A percentile compares a stretch with the other conserved stretches of the same genome.
These are phyloP conservation scores for Neurospora sp. DNA, from an alignment of 495 filamentous ascomycete species.

Conservation along the genomic window DNA sequence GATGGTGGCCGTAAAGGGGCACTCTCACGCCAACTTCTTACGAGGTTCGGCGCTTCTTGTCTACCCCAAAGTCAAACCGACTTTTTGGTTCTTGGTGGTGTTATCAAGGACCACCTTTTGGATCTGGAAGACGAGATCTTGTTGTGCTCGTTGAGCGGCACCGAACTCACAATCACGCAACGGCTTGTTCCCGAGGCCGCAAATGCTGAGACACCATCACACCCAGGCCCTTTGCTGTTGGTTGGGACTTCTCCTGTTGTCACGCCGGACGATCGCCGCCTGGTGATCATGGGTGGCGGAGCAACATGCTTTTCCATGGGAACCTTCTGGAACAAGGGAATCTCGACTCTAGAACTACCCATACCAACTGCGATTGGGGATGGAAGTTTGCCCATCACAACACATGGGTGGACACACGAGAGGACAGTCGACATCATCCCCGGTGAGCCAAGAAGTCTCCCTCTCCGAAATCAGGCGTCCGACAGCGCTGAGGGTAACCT, in stretches of 20 bases:
- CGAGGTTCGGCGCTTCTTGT: slow-evolving; percentile 23
- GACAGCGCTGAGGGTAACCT: background rate
- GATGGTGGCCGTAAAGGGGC: background rate
- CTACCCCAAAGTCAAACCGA: slow-evolving; percentile 2
- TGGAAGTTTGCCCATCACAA: background rate
- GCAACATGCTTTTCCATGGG: slow-evolving; percentile 82
- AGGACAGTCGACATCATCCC: slow-evolving; percentile 20
- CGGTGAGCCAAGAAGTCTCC: background rate
- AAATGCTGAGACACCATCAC: background rate
- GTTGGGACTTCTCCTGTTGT: slow-evolving; percentile 47
- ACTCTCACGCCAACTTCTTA: slow-evolving; percentile 5
- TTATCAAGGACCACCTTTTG: slow-evolving; percentile 29
- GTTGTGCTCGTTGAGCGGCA: slow-evolving; percentile 2
- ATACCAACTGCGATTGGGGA: background rate
- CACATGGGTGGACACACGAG: slow-evolving; percentile 11
- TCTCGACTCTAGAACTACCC: slow-evolving; percentile 10
- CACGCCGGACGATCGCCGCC: slow-evolving; percentile 19
- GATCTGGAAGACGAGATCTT: slow-evolving; percentile 23
- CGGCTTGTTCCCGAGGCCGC: background rate
- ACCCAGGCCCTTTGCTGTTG: slow-evolving; percentile 46
- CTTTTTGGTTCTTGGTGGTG: slow-evolving; percentile 40
- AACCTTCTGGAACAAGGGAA: slow-evolving; percentile 25
- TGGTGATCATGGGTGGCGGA: slow-evolving; percentile 66
- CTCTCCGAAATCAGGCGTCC: background rate
- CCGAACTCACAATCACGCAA: slow-evolving; percentile 7